These are phyloP conservation scores for Trypanosoma melophagium DNA, from an alignment of 208 protist genomes.

Conservation along the genomic window DNA sequence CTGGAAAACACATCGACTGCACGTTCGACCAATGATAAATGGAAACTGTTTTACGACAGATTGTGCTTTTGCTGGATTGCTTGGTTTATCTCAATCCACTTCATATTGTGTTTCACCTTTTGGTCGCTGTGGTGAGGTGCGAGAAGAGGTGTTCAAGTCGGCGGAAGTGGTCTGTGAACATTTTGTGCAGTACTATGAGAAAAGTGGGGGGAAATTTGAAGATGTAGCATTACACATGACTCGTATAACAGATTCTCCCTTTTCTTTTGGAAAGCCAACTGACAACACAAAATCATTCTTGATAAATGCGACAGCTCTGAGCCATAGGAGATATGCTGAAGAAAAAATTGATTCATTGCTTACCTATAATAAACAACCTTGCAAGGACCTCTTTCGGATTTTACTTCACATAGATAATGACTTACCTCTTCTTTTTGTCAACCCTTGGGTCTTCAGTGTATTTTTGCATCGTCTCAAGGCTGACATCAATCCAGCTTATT, in stretches of 20 bases:
- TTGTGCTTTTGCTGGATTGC: constrained; percentile 71
- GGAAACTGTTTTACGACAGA: constrained; percentile 48
- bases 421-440: constrained; percentile 14
- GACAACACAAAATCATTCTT: neutral
- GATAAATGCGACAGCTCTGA: neutral
- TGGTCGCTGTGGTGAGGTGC: constrained; percentile 53
- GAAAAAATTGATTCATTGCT: constrained; percentile 12
- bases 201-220: constrained; percentile 27
- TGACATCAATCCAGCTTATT: constrained; percentile 3
- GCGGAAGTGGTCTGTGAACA: constrained; percentile 33
- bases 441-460: constrained; percentile 18
- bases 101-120: constrained; percentile 75
- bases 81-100: constrained; percentile 3
- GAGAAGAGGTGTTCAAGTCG: constrained; percentile 26
- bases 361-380: neutral
- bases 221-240: constrained; percentile 29
- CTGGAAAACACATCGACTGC: constrained; percentile 26
- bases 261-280: neutral
- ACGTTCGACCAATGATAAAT: constrained; percentile 19
- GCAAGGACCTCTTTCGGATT: constrained; percentile 17
- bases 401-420: neutral
- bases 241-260: neutral
- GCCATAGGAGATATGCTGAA: constrained; percentile 5
- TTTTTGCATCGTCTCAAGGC: constrained; percentile 16
- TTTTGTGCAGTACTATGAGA: constrained; percentile 44